Base-by-base conservation (phyloP, 257 asterid species). In the Ocimum tenuiflorum region DNA sequence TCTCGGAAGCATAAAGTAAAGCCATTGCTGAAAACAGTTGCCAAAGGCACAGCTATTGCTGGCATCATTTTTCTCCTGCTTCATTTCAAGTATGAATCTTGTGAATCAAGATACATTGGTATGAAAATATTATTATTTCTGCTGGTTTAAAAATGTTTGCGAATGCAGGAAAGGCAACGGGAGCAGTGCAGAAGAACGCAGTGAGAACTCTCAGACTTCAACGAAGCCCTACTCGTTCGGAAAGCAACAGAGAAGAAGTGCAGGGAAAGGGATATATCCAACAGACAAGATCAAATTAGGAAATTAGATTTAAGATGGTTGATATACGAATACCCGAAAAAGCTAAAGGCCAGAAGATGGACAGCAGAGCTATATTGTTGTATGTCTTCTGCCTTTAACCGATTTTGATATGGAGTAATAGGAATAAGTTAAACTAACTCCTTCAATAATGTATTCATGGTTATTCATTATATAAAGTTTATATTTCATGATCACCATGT, bases 31-130 rank as follows among this genome's bases (percentile, higher is more conserved):
- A 80, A 75, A 72, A 78, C 88, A 54, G 88, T 86, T 41, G 84
- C 73, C 50, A 81, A 80, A 71, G 91, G 97, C 79, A 91, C 94
- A 45, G 95, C 94, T 48, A 74, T 91, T 71, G 83, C 87, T 46
- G 94, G 94, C 48, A 73, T 75, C 19, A 50, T 88, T 57, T 72
- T 77, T 78, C 76, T 91, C 69, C 62, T 86, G 74, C 77, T 88
- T 67, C 89, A 83, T 48, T 72, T 91, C 74, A 88, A 88, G 96
- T 91, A 35, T 5, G 82, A 66, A 35, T 65, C 63, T 50, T 38
- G 36, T 31, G n/a, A 23, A 19, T 55, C 49, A 22, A 45, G 10
- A 41, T 17, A 11, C 55, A 27, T 53, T 43, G 60, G 48, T 49
- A 7, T 65, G 23, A n/a, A 12, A 11, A 5, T 2, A 7, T 11